These are phyloP conservation scores for Xylaria sp. DNA, from an alignment of 2,329 filamentous ascomycete genomes.

Conservation along the genomic window DNA sequence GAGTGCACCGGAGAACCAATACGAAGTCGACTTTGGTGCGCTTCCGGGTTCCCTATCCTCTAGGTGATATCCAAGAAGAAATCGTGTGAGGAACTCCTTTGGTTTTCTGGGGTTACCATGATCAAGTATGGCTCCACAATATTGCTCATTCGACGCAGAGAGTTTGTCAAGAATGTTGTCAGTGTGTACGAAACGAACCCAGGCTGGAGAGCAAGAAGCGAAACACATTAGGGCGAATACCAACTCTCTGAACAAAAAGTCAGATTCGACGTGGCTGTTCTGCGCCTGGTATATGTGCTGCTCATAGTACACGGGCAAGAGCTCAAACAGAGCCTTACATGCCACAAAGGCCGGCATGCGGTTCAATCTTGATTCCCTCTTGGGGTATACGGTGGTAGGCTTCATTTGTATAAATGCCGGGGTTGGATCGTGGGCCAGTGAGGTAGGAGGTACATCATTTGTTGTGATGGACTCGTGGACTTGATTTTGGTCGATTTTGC, in stretches of 20 bases:
- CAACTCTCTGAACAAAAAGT: constrained; percentile 20
- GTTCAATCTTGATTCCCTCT: constrained; percentile 15
- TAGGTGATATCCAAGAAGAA: constrained; percentile 15
- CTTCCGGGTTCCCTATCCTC: constrained; percentile 16
- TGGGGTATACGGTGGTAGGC: constrained; percentile 13
- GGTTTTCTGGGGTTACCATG: not conserved
- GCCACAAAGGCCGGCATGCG: constrained; percentile 19
- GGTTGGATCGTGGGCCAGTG: constrained; percentile 12
- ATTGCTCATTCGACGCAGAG: not conserved
- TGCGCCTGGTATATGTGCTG: not conserved
- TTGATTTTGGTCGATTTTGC: not conserved
- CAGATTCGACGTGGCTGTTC: not conserved
- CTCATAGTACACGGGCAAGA: not conserved
- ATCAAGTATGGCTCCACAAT: constrained; percentile 15
- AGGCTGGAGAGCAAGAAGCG: constrained; percentile 24
- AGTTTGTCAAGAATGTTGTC: not conserved
- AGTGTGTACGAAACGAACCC: constrained; percentile 10
- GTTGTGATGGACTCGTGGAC: constrained; percentile 25
- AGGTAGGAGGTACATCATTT: constrained; percentile 2
- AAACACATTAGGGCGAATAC: constrained; percentile 24
- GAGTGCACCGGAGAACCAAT: constrained; percentile 27
- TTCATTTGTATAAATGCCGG: constrained; percentile 12
- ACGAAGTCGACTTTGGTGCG: constrained; percentile 21
- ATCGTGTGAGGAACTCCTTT: constrained; percentile 13
- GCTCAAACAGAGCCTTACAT: constrained; percentile 9